Percentiles rank a stretch among this genome's conserved stretches.
These are phyloP conservation scores for Ustilaginoidea virens DNA, from an alignment of 2,329 filamentous ascomycete species.

Conservation along the genomic window DNA sequence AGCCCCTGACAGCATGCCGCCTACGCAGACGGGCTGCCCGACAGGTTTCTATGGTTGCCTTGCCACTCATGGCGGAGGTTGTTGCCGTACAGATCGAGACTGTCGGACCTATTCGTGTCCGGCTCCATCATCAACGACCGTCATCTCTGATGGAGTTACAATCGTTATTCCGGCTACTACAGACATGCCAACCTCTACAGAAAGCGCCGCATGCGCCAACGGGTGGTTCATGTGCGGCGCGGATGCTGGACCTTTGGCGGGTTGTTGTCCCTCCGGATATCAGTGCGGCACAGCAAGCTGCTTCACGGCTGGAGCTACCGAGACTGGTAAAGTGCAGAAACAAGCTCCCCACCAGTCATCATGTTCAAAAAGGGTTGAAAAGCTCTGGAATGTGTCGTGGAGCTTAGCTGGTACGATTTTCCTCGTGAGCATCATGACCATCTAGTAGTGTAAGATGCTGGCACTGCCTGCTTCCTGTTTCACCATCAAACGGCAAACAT, in stretches of 20 bases:
- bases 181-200: slow-evolving; percentile 27
- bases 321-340: slow-evolving; percentile 43
- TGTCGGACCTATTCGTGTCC: slow-evolving; percentile 74
- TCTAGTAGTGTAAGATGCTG: too few relatives aligned
- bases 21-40: slow-evolving; percentile 45
- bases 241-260: slow-evolving; percentile 45
- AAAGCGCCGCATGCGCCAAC: slow-evolving; percentile 44
- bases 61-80: slow-evolving; percentile 68
- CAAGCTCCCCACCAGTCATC: slow-evolving; percentile 22
- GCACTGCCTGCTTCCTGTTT: too few relatives aligned
- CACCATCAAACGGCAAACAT: too few relatives aligned
- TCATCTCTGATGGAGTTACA: slow-evolving; percentile 53
- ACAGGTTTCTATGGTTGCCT: slow-evolving; percentile 86
- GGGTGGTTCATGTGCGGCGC: slow-evolving; percentile 64
- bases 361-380: not conserved
- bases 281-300: slow-evolving; percentile 59
- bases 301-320: slow-evolving; percentile 35
- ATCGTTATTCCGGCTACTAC: slow-evolving; percentile 47
- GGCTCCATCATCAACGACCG: slow-evolving; percentile 39
- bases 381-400: not conserved
- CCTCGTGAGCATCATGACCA: too few relatives aligned
- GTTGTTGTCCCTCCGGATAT: slow-evolving; percentile 74
- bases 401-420: not conserved
- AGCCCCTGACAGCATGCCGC: slow-evolving; percentile 20
- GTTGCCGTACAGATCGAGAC: slow-evolving; percentile 75